Evolutionary conservation across 768 basidiomycete species (phyloP).

Genomic region (Tricholoma terreum): DNA sequence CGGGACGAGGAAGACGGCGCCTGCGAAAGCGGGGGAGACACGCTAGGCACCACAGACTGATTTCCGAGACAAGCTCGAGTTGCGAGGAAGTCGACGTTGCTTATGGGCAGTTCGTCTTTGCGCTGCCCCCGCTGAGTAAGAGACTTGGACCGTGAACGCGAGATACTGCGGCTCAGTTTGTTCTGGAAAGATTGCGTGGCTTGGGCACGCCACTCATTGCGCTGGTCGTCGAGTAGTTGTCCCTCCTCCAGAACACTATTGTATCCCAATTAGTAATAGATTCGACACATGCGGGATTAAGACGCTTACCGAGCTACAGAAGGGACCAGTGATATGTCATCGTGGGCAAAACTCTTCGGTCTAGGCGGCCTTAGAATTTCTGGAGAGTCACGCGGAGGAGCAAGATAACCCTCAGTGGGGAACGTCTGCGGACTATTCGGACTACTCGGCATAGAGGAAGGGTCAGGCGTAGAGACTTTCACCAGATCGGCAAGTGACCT

Average conservation of each 20-base stretch:
- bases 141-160: slow-evolving; percentile 62
- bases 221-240: slow-evolving; percentile 55
- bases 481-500: slow-evolving; percentile 40
- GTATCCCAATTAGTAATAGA: not conserved
- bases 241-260: slow-evolving; percentile 67
- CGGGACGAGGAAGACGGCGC: not conserved
- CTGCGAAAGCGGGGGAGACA: slow-evolving; percentile 17
- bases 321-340: slow-evolving; percentile 57
- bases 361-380: slow-evolving; percentile 26
- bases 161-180: slow-evolving; percentile 56
- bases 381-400: not conserved
- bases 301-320: slow-evolving; percentile 49
- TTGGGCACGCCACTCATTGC: slow-evolving; percentile 62
- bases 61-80: slow-evolving; percentile 65
- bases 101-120: slow-evolving; percentile 25
- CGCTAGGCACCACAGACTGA: slow-evolving; percentile 51
- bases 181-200: slow-evolving; percentile 66
- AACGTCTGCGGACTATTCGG: too few relatives aligned
- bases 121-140: slow-evolving; percentile 36
- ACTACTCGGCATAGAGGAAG: not conserved
- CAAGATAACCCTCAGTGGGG: not conserved
- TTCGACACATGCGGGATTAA: not conserved
- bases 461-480: not conserved
- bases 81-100: slow-evolving; percentile 58
- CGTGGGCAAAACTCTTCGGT: slow-evolving; percentile 58